These are phyloP conservation scores for Ustilago nuda DNA, from an alignment of 1,284 basidiomycete species.

Conservation along the genomic window DNA sequence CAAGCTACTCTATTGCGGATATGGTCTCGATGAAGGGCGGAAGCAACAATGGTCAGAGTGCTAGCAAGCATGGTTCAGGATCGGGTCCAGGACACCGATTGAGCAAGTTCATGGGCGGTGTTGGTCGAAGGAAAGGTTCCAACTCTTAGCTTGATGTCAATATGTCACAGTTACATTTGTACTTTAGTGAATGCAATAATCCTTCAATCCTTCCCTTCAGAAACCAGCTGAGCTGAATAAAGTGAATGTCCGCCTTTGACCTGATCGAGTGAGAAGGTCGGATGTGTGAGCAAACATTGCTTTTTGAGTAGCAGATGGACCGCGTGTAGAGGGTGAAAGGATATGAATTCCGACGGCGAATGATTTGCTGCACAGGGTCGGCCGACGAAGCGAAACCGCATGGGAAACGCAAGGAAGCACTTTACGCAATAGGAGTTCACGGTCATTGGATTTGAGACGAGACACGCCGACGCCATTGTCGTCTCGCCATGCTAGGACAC, in stretches of 20 bases:
- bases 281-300: too few relatives aligned
- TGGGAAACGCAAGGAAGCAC: too few relatives aligned
- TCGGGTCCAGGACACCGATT: constrained; percentile 25
- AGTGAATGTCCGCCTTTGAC: too few relatives aligned
- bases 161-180: neutral
- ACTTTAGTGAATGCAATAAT: neutral
- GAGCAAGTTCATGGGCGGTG: constrained; percentile 46
- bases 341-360: too few relatives aligned
- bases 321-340: too few relatives aligned
- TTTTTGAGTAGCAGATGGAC: too few relatives aligned
- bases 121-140: constrained; percentile 25
- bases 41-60: neutral
- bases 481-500: constrained; percentile 34
- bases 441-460: constrained; percentile 3
- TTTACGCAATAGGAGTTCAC: neutral
- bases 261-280: too few relatives aligned
- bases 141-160: constrained; percentile 12
- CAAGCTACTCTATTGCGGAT: constrained; percentile 25
- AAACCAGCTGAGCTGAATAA: neutral
- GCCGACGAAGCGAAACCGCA: too few relatives aligned
- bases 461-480: constrained; percentile 16
- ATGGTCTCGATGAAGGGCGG: constrained; percentile 26
- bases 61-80: constrained; percentile 4
- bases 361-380: too few relatives aligned
- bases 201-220: neutral